These are phyloP conservation scores for Scedosporium dehoogii DNA, from an alignment of 2,329 filamentous ascomycete genomes.

Conservation along the genomic window DNA sequence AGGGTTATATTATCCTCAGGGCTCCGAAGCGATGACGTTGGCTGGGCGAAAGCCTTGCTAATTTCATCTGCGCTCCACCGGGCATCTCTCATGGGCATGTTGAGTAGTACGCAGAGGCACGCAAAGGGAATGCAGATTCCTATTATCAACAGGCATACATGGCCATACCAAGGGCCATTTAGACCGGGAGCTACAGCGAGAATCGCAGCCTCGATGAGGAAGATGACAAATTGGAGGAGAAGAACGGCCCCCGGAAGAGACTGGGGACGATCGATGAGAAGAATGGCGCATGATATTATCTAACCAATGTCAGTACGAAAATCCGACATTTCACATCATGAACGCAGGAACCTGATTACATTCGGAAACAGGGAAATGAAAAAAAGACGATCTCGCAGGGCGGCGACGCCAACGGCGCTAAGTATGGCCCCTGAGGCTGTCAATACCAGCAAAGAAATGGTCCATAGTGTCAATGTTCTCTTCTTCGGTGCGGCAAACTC, in stretches of 20 bases:
- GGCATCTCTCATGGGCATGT: slow-evolving; percentile 62
- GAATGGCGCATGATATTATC: slow-evolving; percentile 15
- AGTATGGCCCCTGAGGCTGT: neutral
- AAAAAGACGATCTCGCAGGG: slow-evolving; percentile 18
- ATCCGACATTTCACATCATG: neutral
- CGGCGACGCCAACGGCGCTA: neutral
- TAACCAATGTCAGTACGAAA: slow-evolving; percentile 4
- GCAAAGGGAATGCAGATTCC: slow-evolving; percentile 30
- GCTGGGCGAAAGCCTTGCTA: slow-evolving; percentile 38
- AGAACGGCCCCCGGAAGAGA: slow-evolving; percentile 19
- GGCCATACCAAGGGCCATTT: slow-evolving; percentile 9
- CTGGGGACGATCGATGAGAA: slow-evolving; percentile 20
- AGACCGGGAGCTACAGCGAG: slow-evolving; percentile 16
- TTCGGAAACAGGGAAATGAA: slow-evolving; percentile 23
- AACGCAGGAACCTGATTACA: slow-evolving; percentile 3
- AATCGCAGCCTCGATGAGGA: slow-evolving; percentile 17
- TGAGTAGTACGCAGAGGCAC: slow-evolving; percentile 43
- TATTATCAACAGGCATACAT: slow-evolving; percentile 15
- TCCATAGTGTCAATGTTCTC: slow-evolving; percentile 5
- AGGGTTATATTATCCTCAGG: slow-evolving; percentile 71
- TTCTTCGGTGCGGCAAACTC: neutral
- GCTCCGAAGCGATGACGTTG: slow-evolving; percentile 52
- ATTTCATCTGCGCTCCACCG: slow-evolving; percentile 44
- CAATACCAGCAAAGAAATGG: slow-evolving; percentile 1
- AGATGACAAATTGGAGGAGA: slow-evolving; percentile 18